phyloP scores from a whole-genome alignment of 2,329 filamentous ascomycete species.

The Nothopassalora personata region DNA sequence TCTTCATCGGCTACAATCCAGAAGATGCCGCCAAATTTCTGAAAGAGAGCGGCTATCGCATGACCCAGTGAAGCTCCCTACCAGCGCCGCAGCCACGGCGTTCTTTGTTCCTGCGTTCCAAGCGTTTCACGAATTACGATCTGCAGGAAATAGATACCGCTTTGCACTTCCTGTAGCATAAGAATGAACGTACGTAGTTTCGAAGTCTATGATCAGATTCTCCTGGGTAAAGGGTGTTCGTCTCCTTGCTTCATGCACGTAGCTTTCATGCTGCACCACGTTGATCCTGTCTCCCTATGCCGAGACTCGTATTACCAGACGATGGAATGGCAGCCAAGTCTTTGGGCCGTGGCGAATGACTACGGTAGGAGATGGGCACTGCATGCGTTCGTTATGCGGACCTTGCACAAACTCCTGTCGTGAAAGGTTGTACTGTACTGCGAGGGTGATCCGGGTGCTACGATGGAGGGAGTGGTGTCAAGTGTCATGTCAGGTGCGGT shows the following conservation, averaged over 20 bases:
- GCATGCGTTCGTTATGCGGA: not conserved
- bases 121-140: not conserved
- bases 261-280: not conserved
- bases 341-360: not conserved
- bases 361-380: not conserved
- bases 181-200: not conserved
- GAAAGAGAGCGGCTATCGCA: conserved; percentile 39
- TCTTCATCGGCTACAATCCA: conserved; percentile 86
- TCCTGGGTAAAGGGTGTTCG: too few relatives aligned
- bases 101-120: not conserved
- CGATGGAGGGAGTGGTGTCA: not conserved
- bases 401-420: not conserved
- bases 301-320: not conserved
- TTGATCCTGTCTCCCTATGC: not conserved
- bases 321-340: not conserved
- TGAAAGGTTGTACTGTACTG: not conserved
- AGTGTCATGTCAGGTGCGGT: not conserved
- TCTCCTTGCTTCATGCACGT: not conserved
- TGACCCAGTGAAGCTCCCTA: not conserved
- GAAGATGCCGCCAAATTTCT: conserved; percentile 76
- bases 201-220: too few relatives aligned
- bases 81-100: not conserved
- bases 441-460: not conserved
- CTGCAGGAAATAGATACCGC: not conserved
- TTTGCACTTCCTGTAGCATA: not conserved